Evolutionary conservation across 2,329 filamentous ascomycete genomes (phyloP).

Genomic region (Colletotrichum navitas): DNA sequence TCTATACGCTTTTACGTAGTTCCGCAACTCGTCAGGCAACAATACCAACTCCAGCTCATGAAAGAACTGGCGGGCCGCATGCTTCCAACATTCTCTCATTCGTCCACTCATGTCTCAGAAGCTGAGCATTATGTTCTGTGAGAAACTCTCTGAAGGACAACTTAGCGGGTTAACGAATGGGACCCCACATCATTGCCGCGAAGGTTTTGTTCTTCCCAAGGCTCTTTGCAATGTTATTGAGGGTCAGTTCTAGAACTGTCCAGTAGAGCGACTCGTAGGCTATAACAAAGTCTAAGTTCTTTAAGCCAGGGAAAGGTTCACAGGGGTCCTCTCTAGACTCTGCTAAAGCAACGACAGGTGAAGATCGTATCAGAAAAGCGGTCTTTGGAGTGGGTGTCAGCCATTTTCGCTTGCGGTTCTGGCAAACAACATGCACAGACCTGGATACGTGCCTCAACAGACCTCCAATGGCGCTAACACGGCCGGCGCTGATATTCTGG

Average conservation of each 20-base stretch:
- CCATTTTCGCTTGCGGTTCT: constrained; percentile 23
- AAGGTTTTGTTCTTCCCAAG: constrained; percentile 19
- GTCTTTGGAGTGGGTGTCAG: constrained; percentile 1
- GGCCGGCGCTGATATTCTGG: constrained; percentile 26
- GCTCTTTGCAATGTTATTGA: constrained; percentile 8
- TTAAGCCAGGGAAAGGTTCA: background rate
- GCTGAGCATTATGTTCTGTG: constrained; percentile 10
- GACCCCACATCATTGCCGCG: constrained; percentile 31
- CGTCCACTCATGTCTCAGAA: constrained; percentile 21
- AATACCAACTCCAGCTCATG: constrained; percentile 26
- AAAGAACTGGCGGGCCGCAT: constrained; percentile 30
- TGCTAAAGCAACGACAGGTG: constrained; percentile 15
- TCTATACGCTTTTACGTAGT: constrained; percentile 29
- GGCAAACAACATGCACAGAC: constrained; percentile 23
- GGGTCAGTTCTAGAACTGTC: constrained; percentile 19
- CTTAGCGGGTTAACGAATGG: constrained; percentile 14
- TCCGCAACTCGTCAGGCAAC: constrained; percentile 13
- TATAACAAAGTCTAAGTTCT: constrained; percentile 23
- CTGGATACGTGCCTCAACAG: constrained; percentile 10
- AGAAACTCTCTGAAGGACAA: constrained; percentile 20
- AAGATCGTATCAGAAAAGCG: constrained; percentile 24
- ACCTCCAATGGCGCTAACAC: constrained; percentile 20
- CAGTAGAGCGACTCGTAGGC: constrained; percentile 33
- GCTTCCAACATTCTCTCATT: constrained; percentile 17
- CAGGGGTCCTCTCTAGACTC: constrained; percentile 20